Evolutionary conservation across 768 basidiomycete species (phyloP).

Genomic region (Hygrophorus pudorinus): DNA sequence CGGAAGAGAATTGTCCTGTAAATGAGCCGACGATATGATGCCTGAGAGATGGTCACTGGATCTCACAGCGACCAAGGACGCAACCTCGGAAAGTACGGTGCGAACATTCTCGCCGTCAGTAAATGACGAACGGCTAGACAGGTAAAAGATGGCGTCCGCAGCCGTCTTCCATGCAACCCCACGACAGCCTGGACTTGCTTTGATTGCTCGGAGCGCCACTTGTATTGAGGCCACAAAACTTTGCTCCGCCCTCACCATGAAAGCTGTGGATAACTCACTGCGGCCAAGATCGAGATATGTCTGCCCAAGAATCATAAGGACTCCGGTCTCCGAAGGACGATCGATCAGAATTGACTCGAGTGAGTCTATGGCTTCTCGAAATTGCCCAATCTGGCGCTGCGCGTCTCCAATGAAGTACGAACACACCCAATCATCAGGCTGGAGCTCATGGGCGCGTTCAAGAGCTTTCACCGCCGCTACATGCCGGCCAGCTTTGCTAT

Average conservation of each 20-base stretch:
- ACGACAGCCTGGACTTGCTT: constrained; percentile 52
- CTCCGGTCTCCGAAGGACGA: constrained; percentile 61
- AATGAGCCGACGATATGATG: constrained; percentile 24
- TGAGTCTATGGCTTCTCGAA: constrained; percentile 60
- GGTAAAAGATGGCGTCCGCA: constrained; percentile 63
- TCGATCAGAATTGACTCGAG: constrained; percentile 46
- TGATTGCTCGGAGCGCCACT: constrained; percentile 38
- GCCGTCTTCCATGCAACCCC: constrained; percentile 75
- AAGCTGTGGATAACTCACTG: constrained; percentile 57
- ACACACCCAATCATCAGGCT: constrained; percentile 76
- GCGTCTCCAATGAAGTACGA: constrained; percentile 79
- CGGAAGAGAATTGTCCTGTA: constrained; percentile 15
- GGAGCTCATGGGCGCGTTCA: constrained; percentile 58
- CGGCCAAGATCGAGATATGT: constrained; percentile 64
- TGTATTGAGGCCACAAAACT: constrained; percentile 58
- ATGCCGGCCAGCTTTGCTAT: constrained; percentile 79
- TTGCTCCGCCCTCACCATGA: constrained; percentile 59
- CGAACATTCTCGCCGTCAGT: constrained; percentile 31
- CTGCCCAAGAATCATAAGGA: constrained; percentile 61
- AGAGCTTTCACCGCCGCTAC: constrained; percentile 87
- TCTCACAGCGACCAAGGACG: constrained; percentile 29
- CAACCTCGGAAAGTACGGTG: constrained; percentile 22
- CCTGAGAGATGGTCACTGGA: constrained; percentile 31
- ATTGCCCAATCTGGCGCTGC: constrained; percentile 65
- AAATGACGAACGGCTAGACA: constrained; percentile 47